Evolutionary conservation across 495 filamentous ascomycete species (phyloP), one percentile per base, ranked within the genome.

Genomic region (Aspergillus sclerotiicarbonarius): DNA sequence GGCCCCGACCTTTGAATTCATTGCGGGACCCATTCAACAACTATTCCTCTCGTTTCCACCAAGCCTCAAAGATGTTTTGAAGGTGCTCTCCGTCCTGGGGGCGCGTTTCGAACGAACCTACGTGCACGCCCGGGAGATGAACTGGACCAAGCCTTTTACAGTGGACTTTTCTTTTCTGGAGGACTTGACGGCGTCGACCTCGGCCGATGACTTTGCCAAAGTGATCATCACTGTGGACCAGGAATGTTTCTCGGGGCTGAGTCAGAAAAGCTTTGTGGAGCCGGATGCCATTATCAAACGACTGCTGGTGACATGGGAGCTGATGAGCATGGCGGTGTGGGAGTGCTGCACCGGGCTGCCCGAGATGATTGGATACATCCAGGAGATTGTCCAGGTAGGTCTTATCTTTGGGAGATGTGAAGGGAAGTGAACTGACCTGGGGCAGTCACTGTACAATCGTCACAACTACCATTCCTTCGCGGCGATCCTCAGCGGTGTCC

Each of bases 341-440:
- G 76, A 78, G 54, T 76, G 71, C 50, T 78, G 76, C 45, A 68
- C 60, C 0, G 73, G 69, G n/a, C 54, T 77, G 15, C 74, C 74
- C 16, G 69, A 74, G 4, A 18, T 66, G 31, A 64, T 72, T 9
- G 57, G 52, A 20, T 68, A 60, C 46, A 62, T 78, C 6, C 69
- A 71, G 60, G 73, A 76, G 35, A 70, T 71, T 48, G 56, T 71
- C 31, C 59, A 74, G 58, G 76, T 75, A 25, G 62, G 67, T 35
- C 44, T 9, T 37, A 21, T 20, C 10, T 46, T 31, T 33, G 18
- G 13, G 44, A 21, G 44, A 2, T 1, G 8, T n/a, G n/a, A n/a
- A n/a, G 3, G 7, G 6, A 4, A 46, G 16, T 9, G 6, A 30
- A n/a, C 29, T 48, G 20, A 56, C 13, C 3, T 3, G 32, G 21